Evolutionary conservation across 371 early-diverging fungal species (phyloP).

Genomic region (Rhizomucor miehei): DNA sequence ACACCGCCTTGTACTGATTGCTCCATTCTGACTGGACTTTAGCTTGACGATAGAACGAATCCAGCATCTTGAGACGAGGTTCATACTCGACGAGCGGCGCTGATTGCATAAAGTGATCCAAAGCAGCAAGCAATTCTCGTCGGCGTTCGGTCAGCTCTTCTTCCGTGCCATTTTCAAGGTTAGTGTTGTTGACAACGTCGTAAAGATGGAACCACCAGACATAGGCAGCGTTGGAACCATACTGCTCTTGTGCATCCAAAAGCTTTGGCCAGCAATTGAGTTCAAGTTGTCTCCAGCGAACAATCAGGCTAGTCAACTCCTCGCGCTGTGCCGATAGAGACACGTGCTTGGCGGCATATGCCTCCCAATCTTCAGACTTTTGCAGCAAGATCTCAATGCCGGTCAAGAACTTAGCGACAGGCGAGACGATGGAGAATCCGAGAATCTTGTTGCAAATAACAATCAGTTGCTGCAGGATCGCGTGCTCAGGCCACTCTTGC

Average conservation of each 20-base stretch:
- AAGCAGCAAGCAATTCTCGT: conserved; percentile 48
- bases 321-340: conserved; percentile 74
- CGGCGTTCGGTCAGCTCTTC: conserved; percentile 25
- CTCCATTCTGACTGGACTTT: conserved; percentile 29
- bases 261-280: conserved; percentile 89
- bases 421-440: conserved; percentile 75
- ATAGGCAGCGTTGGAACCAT: conserved; percentile 60
- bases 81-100: conserved; percentile 83
- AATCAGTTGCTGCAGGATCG: conserved; percentile 74
- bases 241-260: conserved; percentile 77
- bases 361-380: conserved; percentile 95
- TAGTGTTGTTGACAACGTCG: conserved; percentile 43
- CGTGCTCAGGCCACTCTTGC: conserved; percentile 90
- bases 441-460: conserved; percentile 70
- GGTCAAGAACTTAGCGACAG: conserved; percentile 87
- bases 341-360: conserved; percentile 81
- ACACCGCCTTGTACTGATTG: conserved; percentile 21
- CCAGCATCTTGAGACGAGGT: conserved; percentile 75
- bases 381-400: conserved; percentile 85
- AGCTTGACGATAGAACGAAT: conserved; percentile 68
- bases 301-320: conserved; percentile 71
- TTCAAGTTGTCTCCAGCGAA: conserved; percentile 92
- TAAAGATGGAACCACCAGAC: conserved; percentile 92
- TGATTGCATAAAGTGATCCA: conserved; percentile 82
- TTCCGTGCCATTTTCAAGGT: conserved; percentile 25